Evolutionary conservation across 2,329 filamentous ascomycete species (phyloP), one percentile per base, ranked within the genome.

Genomic region (Colletotrichum sp.): DNA sequence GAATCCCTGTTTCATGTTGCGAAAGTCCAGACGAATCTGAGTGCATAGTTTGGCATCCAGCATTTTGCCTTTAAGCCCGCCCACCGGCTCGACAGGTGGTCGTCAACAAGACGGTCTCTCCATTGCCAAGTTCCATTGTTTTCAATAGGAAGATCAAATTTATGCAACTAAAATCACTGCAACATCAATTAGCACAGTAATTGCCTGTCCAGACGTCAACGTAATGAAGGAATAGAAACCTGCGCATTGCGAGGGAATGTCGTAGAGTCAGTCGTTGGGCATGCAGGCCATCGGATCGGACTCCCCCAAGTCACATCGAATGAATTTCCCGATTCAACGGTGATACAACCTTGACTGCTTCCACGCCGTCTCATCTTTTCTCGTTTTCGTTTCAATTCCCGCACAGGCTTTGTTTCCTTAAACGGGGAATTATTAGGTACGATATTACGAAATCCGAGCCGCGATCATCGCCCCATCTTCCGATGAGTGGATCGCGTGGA

Each of bases 361-460:
- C 48, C 21, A 36, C 13, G 32, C 70, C 73, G 70, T 73, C 73
- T 72, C 73, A 75, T 32, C 28, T 68, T 68, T 48, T 34, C 57
- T 73, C 57, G 57, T 75, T 68, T 75, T 65, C 64, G 73, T 60
- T 73, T 75, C 73, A 52, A 64, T 14, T 36, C 48, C 30, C 69
- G 59, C 57, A 75, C 72, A 72, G 72, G 39, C 34, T 52, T 73
- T 64, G 70, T 75, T 73, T 68, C 32, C 64, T 64, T 16, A 52
- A 64, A 16, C 10, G 65, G 57, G 26, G 18, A 30, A 67, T 39
- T 67, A 21, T 18, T 55, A 57, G 28, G 32, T 61, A 61, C 66
- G 48, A 39, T 28, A 36, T 60, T 6, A 24, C 28, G 60, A 63
- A 43, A 26, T 48, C 10, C 52, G 52, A 43, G 32, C 61, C n/a